Evolutionary conservation across 2,329 filamentous ascomycete species (phyloP).

Genomic region (Paraphaeosphaeria sporulosa): DNA sequence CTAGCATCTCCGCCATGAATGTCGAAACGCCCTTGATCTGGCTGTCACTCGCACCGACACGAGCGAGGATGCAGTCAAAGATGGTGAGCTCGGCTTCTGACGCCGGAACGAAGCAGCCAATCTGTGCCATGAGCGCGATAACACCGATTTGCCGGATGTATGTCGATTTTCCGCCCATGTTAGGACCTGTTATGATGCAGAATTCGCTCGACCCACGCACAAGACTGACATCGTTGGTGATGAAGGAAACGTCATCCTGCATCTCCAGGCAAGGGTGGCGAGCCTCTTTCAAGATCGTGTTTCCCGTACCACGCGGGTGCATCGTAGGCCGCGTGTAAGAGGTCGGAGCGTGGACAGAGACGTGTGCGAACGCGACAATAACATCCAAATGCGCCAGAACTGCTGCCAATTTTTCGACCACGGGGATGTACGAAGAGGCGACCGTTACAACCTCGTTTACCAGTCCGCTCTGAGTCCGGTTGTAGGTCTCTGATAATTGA

Average conservation of each 20-base stretch:
- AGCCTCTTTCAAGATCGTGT: constrained; percentile 89
- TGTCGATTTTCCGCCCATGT: constrained; percentile 99
- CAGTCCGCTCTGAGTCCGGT: constrained; percentile 88
- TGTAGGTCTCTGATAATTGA: constrained; percentile 92
- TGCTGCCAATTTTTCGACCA: constrained; percentile 86
- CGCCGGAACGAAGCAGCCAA: constrained; percentile 95
- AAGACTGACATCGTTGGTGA: constrained; percentile 93
- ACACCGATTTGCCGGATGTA: constrained; percentile 98
- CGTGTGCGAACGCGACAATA: constrained; percentile 91
- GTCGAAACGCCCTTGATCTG: constrained; percentile 98
- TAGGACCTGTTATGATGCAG: constrained; percentile 95
- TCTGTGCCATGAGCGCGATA: constrained; percentile 95
- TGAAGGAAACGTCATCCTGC: constrained; percentile 98
- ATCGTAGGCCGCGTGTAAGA: constrained; percentile 92
- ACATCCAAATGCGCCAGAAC: constrained; percentile 94
- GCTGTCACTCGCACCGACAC: constrained; percentile 93
- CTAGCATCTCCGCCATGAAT: constrained; percentile 99
- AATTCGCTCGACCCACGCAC: constrained; percentile 83
- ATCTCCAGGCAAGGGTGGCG: constrained; percentile 98
- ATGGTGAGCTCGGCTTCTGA: constrained; percentile 89
- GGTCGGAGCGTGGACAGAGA: constrained; percentile 89
- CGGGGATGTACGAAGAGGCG: constrained; percentile 91
- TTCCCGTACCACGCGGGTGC: constrained; percentile 84
- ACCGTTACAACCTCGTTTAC: constrained; percentile 93
- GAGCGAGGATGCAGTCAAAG: constrained; percentile 95